These are phyloP conservation scores for Metschnikowia vanudenii DNA, from an alignment of 805 yeast species.

Conservation along the genomic window DNA sequence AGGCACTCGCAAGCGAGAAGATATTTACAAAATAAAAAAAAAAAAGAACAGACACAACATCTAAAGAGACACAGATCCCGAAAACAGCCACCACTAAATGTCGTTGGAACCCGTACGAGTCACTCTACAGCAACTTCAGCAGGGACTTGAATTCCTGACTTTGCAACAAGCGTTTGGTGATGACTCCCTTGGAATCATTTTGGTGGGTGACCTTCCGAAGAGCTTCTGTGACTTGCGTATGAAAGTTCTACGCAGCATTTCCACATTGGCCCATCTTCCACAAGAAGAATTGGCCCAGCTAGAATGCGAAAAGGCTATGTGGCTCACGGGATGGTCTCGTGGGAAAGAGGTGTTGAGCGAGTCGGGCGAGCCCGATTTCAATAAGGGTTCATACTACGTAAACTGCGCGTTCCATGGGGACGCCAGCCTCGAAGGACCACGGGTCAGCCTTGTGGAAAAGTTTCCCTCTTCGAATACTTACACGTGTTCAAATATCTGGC, in stretches of 20 bases:
- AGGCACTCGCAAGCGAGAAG: too few relatives aligned
- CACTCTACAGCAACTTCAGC: conserved; percentile 26
- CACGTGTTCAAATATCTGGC: conserved; percentile 55
- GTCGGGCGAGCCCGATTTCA: conserved; percentile 44
- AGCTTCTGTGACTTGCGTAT: conserved; percentile 38
- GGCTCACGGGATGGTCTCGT: conserved; percentile 61
- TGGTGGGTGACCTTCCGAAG: conserved; percentile 44
- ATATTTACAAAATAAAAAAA: too few relatives aligned
- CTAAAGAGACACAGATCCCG: too few relatives aligned
- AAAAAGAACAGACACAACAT: too few relatives aligned
- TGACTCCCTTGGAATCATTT: conserved; percentile 52
- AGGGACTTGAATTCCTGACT: conserved; percentile 29
- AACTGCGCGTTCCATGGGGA: conserved; percentile 56
- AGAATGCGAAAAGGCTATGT: conserved; percentile 49
- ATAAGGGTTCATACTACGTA: conserved; percentile 58
- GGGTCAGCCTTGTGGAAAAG: conserved; percentile 26
- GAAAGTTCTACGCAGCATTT: conserved; percentile 43
- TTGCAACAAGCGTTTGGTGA: conserved; percentile 53
- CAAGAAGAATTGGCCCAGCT: conserved; percentile 31
- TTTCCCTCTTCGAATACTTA: conserved; percentile 39
- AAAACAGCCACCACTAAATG: not conserved
- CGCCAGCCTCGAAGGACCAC: conserved; percentile 46
- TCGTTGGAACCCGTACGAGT: conserved; percentile 27
- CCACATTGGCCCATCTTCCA: conserved; percentile 42
- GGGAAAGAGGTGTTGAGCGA: conserved; percentile 50